Conservation (phyloP, 331 rosid genomes). For the Pyracantha coccinea region DNA sequence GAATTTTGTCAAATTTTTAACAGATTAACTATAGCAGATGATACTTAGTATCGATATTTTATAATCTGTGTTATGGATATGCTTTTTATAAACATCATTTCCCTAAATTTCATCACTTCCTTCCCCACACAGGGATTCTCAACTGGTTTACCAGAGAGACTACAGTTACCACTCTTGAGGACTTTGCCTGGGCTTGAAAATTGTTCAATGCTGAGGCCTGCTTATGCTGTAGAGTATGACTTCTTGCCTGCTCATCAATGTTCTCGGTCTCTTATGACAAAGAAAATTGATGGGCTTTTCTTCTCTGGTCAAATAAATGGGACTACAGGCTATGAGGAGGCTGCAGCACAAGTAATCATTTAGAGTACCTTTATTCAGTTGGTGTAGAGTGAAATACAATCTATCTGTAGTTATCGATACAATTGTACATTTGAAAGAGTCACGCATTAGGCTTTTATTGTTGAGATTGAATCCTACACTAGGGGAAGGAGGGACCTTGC, state of each 20-base stretch:
- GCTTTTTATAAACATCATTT: not conserved
- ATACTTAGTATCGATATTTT: not conserved
- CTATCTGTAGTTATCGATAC: not conserved
- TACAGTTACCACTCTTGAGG: conserved; percentile 88
- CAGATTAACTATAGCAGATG: conserved; percentile 5
- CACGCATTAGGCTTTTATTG: not conserved
- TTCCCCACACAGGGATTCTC: conserved; percentile 71
- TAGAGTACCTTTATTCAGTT: not conserved
- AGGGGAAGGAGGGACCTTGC: too few relatives aligned
- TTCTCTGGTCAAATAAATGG: conserved; percentile 99
- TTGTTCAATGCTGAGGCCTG: conserved; percentile 97
- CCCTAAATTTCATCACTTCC: too few relatives aligned
- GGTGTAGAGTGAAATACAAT: not conserved
- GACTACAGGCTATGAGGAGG: conserved; percentile 98
- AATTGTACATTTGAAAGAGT: not conserved
- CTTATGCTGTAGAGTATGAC: conserved; percentile 97
- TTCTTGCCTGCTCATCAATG: conserved; percentile 96
- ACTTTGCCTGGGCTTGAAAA: conserved; percentile 98
- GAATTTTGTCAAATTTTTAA: not conserved
- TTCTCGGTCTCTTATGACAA: conserved; percentile 86
- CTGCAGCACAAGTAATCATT: conserved; percentile 82
- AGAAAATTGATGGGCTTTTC: conserved; percentile 87
- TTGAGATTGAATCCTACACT: too few relatives aligned
- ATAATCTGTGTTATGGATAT: not conserved
- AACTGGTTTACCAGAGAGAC: conserved; percentile 93